Evolutionary conservation across 768 basidiomycete genomes (phyloP).

Genomic region (Leccinellum luteum): DNA sequence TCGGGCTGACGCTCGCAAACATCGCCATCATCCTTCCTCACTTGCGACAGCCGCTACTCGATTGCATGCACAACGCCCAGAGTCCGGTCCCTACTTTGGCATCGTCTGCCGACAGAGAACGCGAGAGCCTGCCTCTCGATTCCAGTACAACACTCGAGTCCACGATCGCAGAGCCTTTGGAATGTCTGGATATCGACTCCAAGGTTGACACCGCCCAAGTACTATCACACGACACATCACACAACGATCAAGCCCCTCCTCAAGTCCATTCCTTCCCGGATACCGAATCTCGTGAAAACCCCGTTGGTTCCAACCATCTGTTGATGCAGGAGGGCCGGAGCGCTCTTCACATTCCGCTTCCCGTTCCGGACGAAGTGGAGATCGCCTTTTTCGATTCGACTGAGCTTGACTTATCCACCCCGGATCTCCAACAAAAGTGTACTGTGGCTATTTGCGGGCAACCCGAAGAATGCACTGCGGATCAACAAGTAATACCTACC

Average conservation of each 20-base stretch:
- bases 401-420: neutral
- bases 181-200: neutral
- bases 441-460: neutral
- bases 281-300: neutral
- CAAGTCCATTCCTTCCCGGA: neutral
- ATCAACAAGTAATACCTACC: neutral
- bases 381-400: slow-evolving; percentile 14
- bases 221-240: neutral
- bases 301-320: neutral
- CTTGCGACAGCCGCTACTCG: slow-evolving; percentile 21
- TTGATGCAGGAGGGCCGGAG: slow-evolving; percentile 1
- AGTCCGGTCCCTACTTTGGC: neutral
- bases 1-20: slow-evolving; percentile 26
- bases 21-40: slow-evolving; percentile 24
- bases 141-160: neutral
- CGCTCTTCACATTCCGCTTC: slow-evolving; percentile 12
- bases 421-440: neutral
- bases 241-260: neutral
- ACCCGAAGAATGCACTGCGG: neutral
- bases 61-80: slow-evolving; percentile 3
- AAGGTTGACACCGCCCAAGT: neutral
- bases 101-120: neutral
- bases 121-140: neutral
- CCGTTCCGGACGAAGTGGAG: slow-evolving; percentile 14
- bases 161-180: neutral